A percentile compares a stretch with the other conserved stretches of the same genome.
Conservation (phyloP, 2,329 filamentous ascomycete genomes). For the Chaetomium olivaceum region DNA sequence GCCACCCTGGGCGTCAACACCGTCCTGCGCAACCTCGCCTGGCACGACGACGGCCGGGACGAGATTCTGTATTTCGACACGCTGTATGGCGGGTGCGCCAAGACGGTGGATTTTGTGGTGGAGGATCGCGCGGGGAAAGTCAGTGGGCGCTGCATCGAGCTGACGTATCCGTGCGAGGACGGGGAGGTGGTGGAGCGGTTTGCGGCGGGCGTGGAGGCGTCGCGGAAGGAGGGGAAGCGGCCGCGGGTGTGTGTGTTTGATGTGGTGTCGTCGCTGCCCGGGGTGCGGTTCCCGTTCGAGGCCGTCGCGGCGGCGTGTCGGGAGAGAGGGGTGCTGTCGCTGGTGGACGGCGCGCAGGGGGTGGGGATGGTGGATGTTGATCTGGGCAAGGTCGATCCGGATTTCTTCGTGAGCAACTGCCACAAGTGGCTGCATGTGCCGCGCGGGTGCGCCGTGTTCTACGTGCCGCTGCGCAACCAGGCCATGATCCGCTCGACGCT, state of each 20-base stretch:
- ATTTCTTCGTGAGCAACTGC: constrained; percentile 85
- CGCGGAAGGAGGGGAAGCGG: constrained; percentile 60
- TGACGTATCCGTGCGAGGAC: constrained; percentile 71
- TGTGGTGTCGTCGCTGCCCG: constrained; percentile 75
- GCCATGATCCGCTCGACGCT: constrained; percentile 70
- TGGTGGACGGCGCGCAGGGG: constrained; percentile 83
- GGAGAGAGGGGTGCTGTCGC: constrained; percentile 66
- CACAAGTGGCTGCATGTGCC: constrained; percentile 90
- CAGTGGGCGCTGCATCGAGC: constrained; percentile 54
- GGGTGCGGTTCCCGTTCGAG: constrained; percentile 78
- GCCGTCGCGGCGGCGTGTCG: constrained; percentile 63
- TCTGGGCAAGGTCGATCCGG: constrained; percentile 65
- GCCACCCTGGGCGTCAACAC: constrained; percentile 78
- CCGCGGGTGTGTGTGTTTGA: constrained; percentile 75
- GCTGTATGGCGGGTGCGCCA: constrained; percentile 76
- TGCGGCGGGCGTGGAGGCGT: constrained; percentile 55
- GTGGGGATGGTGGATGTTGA: constrained; percentile 77
- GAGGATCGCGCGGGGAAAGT: constrained; percentile 60
- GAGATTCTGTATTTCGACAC: constrained; percentile 77
- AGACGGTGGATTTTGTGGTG: constrained; percentile 68
- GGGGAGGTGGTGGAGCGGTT: constrained; percentile 65
- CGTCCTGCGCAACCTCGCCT: constrained; percentile 73
- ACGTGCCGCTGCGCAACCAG: constrained; percentile 77
- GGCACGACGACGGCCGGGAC: constrained; percentile 69
- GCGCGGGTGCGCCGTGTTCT: constrained; percentile 76